Base-by-base conservation (phyloP, 345 rosid genomes). In the Gossypium thurberi region DNA sequence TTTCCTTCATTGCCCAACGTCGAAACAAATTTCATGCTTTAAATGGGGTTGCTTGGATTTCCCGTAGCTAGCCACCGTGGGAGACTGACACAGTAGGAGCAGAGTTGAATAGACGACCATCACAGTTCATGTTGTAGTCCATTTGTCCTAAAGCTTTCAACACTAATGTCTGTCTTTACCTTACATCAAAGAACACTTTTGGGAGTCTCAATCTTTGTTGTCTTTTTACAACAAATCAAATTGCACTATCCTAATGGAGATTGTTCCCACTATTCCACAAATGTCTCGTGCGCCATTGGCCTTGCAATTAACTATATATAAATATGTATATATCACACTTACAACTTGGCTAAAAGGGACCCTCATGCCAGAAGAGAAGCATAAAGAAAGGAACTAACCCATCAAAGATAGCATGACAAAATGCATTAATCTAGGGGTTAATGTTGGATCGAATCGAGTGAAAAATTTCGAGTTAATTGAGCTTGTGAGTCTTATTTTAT, bases 151-250 rank as follows among this genome's bases (percentile, higher is more conserved):
- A 55, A 47, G 8, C 60, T 65, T 48, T 76, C 46, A 65, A 77
- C 37, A 25, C 21, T n/a, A 72, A 46, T 68, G 67, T 26, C 47
- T 69, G 40, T 33, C 40, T 33, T 40, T 26, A 40, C 62, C 26
- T 46, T 37, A 15, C 68, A 40, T 61, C 42, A 21, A 52, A 69
- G 58, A 23, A 6, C 40, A 62, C 55, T 70, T 64, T 33, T 33
- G 71, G 69, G 53, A 78, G 46, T 70, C 47, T 37, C 52, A 47
- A 74, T 8, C 25, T 57, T 40, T 70, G 60, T 44, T 48, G 55
- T 40, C 67, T 46, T 62, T 65, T 61, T 33, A 70, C 73, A 57
- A 74, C 63, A 74, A 74, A 58, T 72, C 60, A 70, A 10, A 23
- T 73, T 61, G 17, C 56, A 59, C 65, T 51, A 17, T 20, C 71